Evolutionary conservation across 345 rosid genomes (phyloP), one percentile per base, ranked within the genome.

Genomic region (Schrenkiella parvula): DNA sequence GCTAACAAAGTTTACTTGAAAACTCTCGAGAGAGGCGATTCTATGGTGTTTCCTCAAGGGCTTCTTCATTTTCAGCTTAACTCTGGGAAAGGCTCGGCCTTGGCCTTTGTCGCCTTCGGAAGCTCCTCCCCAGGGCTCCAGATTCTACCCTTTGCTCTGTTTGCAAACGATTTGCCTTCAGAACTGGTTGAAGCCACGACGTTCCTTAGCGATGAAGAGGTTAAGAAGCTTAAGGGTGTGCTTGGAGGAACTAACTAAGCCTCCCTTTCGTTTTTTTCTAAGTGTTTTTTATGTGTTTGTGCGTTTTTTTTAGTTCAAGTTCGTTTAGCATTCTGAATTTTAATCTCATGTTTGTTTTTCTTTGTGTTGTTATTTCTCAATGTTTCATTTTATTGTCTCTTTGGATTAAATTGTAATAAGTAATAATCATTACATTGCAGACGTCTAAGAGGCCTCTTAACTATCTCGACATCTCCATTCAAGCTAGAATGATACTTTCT

Each of bases 161-260:
- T 90, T 37, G 90, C 38, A 4, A 89, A 83, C 39, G 71, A 81
- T 54, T 72, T 91, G 80, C 91, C 91, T 11, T 73, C 93, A 1
- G 93, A 83, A 10, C 53, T 87, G 9, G 61, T 92, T 2, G 84
- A 74, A 59, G 55, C 52, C 26, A 72, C 80, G 1, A 89, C 96
- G 17, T 92, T 92, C 83, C 87, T 92, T 1, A 89, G 86, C 9
- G 84, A 51, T 57, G 95, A 76, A 9, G 82, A 78, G 72, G 82
- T 92, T 44, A 90, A 88, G 90, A 92, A 87, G 84, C 93, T 92
- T 37, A 92, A 92, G 81, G 84, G 80, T 38, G 85, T 92, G 50
- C 95, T 92, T 73, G 98, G 98, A 25, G 98, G 98, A 68, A 89
- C 84, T 19, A 77, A 80, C 44, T 92, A 78, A 81, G 69, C 32